Base-by-base conservation (phyloP, 352 stramenopile genomes). In the Pythium volutum region DNA sequence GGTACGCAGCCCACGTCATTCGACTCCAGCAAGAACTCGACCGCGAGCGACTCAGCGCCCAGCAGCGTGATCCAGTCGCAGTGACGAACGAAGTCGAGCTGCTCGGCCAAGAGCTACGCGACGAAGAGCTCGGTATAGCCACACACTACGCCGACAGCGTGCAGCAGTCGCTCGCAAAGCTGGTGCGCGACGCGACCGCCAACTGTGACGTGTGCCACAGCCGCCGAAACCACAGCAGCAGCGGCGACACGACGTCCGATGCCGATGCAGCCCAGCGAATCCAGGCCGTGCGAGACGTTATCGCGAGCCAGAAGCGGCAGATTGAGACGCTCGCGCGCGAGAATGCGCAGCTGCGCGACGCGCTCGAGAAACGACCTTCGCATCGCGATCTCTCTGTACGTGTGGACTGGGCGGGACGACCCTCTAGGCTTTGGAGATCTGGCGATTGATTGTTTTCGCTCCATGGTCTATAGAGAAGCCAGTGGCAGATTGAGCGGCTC, bases 271-370 rank as follows among this genome's bases (percentile, higher is more conserved):
- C 25, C 14, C 2, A 31, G 15, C 25, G 23, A 41, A 15, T 71
- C 25, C n/a, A 51, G 25, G 42, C 22, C 2, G 41, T 73, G 18
- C n/a, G 62, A 2, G 26, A 41, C 6, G 50, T 76, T 22, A 9
- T 73, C 15, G 16, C 18, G 6, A 42, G 58, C 23, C 69, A 76
- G 49, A 53, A 54, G 18, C 34, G 55, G 15, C 33, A 64, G 39
- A 27, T 66, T 9, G 49, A 45, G 4, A n/a, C 46, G 7, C 58
- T 76, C 23, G 62, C 54, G 1, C 56, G 50, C 2, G 63, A 70
- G 34, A 74, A 77, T 22, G 51, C 59, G 22, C 47, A 75, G 57
- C 25, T 77, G 20, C 63, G 67, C 6, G 70, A 70, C 29, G 43
- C 67, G 29, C 50, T 77, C 23, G 23, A 60, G 16, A 48, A 64